A percentile compares a stretch with the other conserved stretches of the same genome.
Evolutionary conservation across 257 asterid species (phyloP).

Genomic region (Lavandula angustifolia): DNA sequence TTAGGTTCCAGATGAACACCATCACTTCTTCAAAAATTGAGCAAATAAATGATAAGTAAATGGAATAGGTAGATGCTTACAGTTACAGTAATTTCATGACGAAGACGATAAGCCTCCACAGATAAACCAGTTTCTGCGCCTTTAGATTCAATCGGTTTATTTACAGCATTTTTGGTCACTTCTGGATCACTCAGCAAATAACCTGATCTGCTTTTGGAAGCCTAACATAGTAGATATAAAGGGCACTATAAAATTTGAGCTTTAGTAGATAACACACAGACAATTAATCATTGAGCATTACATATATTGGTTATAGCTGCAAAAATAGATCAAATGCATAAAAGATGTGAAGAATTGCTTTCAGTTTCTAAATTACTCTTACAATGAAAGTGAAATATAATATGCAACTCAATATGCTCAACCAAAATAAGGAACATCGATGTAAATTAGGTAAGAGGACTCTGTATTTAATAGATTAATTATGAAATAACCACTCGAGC

Average conservation of each 20-base stretch:
- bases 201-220: slow-evolving; percentile 40
- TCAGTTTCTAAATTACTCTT: background rate
- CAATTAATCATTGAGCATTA: slow-evolving; percentile 20
- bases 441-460: background rate
- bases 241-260: slow-evolving; percentile 8
- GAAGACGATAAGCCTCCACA: slow-evolving; percentile 61
- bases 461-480: slow-evolving; percentile 8
- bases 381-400: slow-evolving; percentile 6
- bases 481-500: slow-evolving; percentile 22
- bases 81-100: slow-evolving; percentile 74
- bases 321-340: slow-evolving; percentile 5
- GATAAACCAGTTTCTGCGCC: slow-evolving; percentile 54
- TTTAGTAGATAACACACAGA: background rate
- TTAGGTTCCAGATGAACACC: slow-evolving; percentile 9
- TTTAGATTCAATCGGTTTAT: slow-evolving; percentile 41
- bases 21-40: slow-evolving; percentile 8
- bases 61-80: slow-evolving; percentile 44
- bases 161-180: slow-evolving; percentile 34
- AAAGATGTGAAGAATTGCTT: background rate
- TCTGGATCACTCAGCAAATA: slow-evolving; percentile 36
- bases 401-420: background rate
- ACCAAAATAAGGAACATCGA: slow-evolving; percentile 3
- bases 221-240: slow-evolving; percentile 37
- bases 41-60: slow-evolving; percentile 18
- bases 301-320: slow-evolving; percentile 8